Percentiles rank a stretch among this genome's conserved stretches.
Evolutionary conservation across 768 basidiomycete genomes (phyloP).

Genomic region (Amanita polypyramis): DNA sequence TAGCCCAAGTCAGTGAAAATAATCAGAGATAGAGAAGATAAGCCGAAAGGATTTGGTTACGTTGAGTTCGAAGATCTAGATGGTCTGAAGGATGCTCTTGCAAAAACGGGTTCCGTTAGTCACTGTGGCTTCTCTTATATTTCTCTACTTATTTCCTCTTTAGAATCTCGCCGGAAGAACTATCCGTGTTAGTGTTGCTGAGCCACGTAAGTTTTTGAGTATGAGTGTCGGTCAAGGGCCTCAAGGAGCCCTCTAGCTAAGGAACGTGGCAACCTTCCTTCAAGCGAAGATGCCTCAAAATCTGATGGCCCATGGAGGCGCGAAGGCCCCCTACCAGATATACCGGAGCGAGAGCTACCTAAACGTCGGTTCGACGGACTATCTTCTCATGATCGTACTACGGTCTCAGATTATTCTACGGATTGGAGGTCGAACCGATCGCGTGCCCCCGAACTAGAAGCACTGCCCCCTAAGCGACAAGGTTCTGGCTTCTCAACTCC

Average conservation of each 20-base stretch:
- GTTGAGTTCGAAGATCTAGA: slow-evolving; percentile 89
- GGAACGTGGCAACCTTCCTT: slow-evolving; percentile 53
- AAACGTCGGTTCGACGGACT: slow-evolving; percentile 56
- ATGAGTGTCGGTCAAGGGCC: neutral
- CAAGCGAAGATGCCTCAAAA: slow-evolving; percentile 64
- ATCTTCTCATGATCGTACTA: slow-evolving; percentile 31
- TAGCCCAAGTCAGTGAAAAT: slow-evolving; percentile 84
- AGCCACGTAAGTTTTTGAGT: slow-evolving; percentile 69
- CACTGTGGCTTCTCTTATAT: neutral
- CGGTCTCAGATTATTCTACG: slow-evolving; percentile 42
- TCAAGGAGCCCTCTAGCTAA: slow-evolving; percentile 44
- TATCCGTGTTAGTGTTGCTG: slow-evolving; percentile 89
- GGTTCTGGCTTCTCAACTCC: slow-evolving; percentile 43
- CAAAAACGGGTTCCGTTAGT: slow-evolving; percentile 60
- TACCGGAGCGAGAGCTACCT: slow-evolving; percentile 47
- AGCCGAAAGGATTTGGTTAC: slow-evolving; percentile 97
- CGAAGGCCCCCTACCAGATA: slow-evolving; percentile 73
- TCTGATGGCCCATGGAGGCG: slow-evolving; percentile 82
- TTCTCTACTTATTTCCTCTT: neutral
- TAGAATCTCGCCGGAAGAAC: slow-evolving; percentile 69
- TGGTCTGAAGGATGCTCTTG: slow-evolving; percentile 74
- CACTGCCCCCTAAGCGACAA: slow-evolving; percentile 40
- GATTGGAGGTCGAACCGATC: slow-evolving; percentile 66
- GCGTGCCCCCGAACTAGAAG: slow-evolving; percentile 36
- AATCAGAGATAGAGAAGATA: slow-evolving; percentile 86